A percentile compares a stretch with the other conserved stretches of the same genome.
These are phyloP conservation scores for Collybia sp. DNA, from an alignment of 768 basidiomycete genomes.

Conservation along the genomic window DNA sequence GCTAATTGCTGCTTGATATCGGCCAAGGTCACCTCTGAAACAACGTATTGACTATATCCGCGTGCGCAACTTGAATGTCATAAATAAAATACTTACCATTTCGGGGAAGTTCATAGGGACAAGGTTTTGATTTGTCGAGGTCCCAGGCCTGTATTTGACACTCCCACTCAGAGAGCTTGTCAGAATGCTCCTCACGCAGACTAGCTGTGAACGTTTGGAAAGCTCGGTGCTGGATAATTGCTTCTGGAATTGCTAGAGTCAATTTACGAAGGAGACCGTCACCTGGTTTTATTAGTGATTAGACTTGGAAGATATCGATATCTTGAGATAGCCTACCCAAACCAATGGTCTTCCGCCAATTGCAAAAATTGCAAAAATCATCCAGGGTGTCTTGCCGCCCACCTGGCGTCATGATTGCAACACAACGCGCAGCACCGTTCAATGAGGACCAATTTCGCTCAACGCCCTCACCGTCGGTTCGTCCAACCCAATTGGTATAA, in stretches of 20 bases:
- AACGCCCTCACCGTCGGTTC: conserved; percentile 27
- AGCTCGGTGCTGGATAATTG: conserved; percentile 7
- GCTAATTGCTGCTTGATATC: conserved; percentile 7
- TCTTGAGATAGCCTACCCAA: conserved; percentile 8
- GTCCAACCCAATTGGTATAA: conserved; percentile 15
- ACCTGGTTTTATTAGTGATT: neutral
- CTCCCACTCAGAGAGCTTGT: conserved; percentile 10
- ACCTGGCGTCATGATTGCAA: conserved; percentile 15
- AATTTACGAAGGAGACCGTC: neutral
- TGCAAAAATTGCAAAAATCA: conserved; percentile 15
- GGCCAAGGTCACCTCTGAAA: conserved; percentile 7
- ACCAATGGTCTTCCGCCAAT: conserved; percentile 14
- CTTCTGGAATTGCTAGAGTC: conserved; percentile 9
- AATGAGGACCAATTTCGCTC: conserved; percentile 27
- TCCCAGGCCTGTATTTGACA: conserved; percentile 8
- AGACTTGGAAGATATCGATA: neutral
- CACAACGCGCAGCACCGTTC: conserved; percentile 9
- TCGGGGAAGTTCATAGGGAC: conserved; percentile 11
- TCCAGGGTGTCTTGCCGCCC: conserved; percentile 17
- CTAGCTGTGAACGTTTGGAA: conserved; percentile 4
- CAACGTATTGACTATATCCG: too few relatives aligned
- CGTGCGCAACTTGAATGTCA: neutral
- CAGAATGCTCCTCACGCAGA: conserved; percentile 5
- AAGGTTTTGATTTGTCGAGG: conserved; percentile 4
- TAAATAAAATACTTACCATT: conserved; percentile 1